Evolutionary conservation across 1,139 yeast genomes (phyloP).

Genomic region (Sugiyamaella castrensis): DNA sequence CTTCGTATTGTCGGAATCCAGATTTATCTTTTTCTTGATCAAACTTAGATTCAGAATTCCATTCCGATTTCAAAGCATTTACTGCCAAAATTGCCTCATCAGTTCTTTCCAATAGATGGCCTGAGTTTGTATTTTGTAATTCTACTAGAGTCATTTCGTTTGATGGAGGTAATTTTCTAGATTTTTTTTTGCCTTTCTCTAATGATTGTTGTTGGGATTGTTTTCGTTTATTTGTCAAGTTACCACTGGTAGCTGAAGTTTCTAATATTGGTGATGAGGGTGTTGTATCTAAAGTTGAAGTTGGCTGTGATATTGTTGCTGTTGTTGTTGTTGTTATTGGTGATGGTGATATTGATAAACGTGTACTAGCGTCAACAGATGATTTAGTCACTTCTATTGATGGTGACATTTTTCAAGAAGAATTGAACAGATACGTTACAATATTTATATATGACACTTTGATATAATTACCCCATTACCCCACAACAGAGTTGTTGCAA

Average conservation of each 20-base stretch:
- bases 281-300: neutral
- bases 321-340: neutral
- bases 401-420: too few species aligned
- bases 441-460: too few species aligned
- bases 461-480: too few species aligned
- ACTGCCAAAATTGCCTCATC: constrained; percentile 38
- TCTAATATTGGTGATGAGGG: too few species aligned
- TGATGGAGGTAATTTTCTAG: neutral
- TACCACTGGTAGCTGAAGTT: too few species aligned
- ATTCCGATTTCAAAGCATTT: constrained; percentile 35
- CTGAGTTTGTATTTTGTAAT: constrained; percentile 17
- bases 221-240: too few species aligned
- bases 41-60: constrained; percentile 25
- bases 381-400: too few species aligned
- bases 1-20: constrained; percentile 61
- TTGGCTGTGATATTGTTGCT: neutral
- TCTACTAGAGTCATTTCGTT: constrained; percentile 2
- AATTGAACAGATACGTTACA: too few species aligned
- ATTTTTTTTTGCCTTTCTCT: neutral
- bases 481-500: too few species aligned
- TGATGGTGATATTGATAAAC: neutral
- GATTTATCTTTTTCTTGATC: constrained; percentile 31
- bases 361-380: too few species aligned
- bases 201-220: too few species aligned
- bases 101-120: constrained; percentile 32